Percentiles rank a stretch among this genome's conserved stretches.
These are phyloP conservation scores for Xylariaceae sp. DNA, from an alignment of 2,329 filamentous ascomycete species.

Conservation along the genomic window DNA sequence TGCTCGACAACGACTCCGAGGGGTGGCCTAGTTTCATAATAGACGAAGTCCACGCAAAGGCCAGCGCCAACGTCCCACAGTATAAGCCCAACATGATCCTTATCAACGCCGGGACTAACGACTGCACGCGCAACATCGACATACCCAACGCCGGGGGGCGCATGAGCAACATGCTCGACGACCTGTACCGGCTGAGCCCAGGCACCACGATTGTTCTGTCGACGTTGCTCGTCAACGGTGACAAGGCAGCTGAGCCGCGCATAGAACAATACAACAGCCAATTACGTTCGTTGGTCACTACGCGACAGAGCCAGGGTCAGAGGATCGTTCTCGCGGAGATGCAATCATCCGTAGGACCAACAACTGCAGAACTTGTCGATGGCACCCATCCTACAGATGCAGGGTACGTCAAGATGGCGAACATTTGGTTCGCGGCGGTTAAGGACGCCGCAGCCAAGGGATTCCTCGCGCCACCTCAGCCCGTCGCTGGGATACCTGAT, in stretches of 20 bases:
- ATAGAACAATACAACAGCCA: slow-evolving; percentile 25
- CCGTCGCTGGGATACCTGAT: slow-evolving; percentile 16
- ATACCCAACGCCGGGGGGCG: slow-evolving; percentile 24
- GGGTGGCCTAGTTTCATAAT: slow-evolving; percentile 32
- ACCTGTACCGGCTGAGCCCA: slow-evolving; percentile 22
- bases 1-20: slow-evolving; percentile 33
- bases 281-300: slow-evolving; percentile 17
- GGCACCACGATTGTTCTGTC: slow-evolving; percentile 30
- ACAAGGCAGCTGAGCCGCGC: slow-evolving; percentile 19
- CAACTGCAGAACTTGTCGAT: slow-evolving; percentile 26
- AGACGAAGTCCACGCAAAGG: slow-evolving; percentile 29
- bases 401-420: slow-evolving; percentile 33
- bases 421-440: slow-evolving; percentile 27
- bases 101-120: slow-evolving; percentile 37
- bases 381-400: slow-evolving; percentile 30
- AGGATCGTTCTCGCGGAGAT: slow-evolving; percentile 31
- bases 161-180: slow-evolving; percentile 25
- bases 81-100: slow-evolving; percentile 33
- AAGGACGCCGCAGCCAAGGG: slow-evolving; percentile 19
- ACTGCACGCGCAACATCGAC: slow-evolving; percentile 30
- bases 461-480: slow-evolving; percentile 16
- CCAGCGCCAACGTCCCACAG: slow-evolving; percentile 19
- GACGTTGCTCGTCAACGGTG: slow-evolving; percentile 26
- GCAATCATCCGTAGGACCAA: slow-evolving; percentile 24
- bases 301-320: slow-evolving; percentile 14